Conservation (phyloP, 2,329 filamentous ascomycete species). For the Mycosphaerella sp. region DNA sequence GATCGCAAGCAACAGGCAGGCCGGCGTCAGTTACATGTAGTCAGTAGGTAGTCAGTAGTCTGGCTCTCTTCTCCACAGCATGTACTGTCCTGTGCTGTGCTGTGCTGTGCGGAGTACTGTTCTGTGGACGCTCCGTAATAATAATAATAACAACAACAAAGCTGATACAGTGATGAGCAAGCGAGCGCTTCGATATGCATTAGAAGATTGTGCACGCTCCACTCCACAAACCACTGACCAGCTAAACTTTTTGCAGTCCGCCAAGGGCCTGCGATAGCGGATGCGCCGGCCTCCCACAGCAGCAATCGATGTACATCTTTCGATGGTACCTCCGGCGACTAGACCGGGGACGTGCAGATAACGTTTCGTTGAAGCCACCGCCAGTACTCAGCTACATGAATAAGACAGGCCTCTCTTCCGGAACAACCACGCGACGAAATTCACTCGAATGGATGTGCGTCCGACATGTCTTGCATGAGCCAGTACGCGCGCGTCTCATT, state of each 20-base stretch:
- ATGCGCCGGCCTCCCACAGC: conserved; percentile 15
- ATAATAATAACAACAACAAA: too few relatives aligned
- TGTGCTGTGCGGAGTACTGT: too few relatives aligned
- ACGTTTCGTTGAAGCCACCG: background rate
- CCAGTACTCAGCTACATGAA: background rate
- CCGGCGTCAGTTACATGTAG: background rate
- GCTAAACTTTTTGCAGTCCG: conserved; percentile 12
- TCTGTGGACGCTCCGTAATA: too few relatives aligned
- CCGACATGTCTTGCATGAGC: conserved; percentile 11
- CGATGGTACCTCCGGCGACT: conserved; percentile 11
- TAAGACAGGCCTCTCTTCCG: background rate
- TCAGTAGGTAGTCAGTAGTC: conserved; percentile 1
- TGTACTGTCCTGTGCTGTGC: too few relatives aligned
- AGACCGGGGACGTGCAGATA: background rate
- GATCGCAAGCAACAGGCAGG: background rate
- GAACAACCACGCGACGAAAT: background rate
- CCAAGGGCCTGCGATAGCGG: conserved; percentile 20
- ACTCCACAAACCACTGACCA: conserved; percentile 12
- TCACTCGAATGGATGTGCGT: background rate
- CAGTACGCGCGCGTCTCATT: conserved; percentile 3
- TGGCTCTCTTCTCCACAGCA: conserved; percentile 12
- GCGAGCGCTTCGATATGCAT: conserved; percentile 14
- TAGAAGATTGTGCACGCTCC: conserved; percentile 1
- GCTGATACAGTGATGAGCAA: conserved; percentile 3
- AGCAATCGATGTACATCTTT: conserved; percentile 11